Evolutionary conservation across 75 land plant species (phyloP).

Genomic region (Selaginella moellendorffii): DNA sequence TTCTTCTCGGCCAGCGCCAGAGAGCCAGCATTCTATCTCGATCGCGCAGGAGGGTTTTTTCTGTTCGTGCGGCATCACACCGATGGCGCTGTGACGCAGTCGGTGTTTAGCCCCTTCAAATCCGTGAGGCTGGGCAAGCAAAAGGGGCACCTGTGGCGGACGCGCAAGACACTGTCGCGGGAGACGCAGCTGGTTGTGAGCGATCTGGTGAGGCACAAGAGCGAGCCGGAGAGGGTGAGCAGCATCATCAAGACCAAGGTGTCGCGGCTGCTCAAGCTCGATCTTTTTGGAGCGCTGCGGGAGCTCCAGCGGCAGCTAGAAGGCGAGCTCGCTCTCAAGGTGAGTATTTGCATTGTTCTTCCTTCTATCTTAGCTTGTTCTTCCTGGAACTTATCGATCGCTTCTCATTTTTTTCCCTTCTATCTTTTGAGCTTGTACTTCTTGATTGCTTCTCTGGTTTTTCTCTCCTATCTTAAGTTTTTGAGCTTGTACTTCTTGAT

Average conservation of each 20-base stretch:
- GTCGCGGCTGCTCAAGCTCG: conserved; percentile 63
- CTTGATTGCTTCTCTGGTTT: no score
- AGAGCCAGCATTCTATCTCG: no score
- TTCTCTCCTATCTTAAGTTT: no score
- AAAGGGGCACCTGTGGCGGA: conserved; percentile 65
- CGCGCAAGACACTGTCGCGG: conserved; percentile 60
- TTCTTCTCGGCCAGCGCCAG: no score
- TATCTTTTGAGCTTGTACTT: no score
- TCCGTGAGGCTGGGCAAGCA: neutral
- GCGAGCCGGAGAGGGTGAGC: conserved; percentile 34
- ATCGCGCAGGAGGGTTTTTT: no score
- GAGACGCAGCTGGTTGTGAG: conserved; percentile 60
- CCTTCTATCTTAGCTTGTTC: no score
- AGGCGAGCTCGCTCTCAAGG: conserved; percentile 51
- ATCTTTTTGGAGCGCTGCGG: conserved; percentile 47
- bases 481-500: no score
- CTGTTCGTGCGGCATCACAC: neutral
- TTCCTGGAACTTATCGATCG: no score
- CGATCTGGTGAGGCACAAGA: conserved; percentile 62
- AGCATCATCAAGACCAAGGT: conserved; percentile 36
- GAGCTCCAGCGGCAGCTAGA: conserved; percentile 80
- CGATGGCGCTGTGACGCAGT: neutral
- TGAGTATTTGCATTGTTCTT: conserved; percentile 12
- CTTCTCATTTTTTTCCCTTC: no score
- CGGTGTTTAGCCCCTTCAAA: neutral